Evolutionary conservation across 2,329 filamentous ascomycete genomes (phyloP), one percentile per base, ranked within the genome.

Genomic region (Neonectria coccinea): DNA sequence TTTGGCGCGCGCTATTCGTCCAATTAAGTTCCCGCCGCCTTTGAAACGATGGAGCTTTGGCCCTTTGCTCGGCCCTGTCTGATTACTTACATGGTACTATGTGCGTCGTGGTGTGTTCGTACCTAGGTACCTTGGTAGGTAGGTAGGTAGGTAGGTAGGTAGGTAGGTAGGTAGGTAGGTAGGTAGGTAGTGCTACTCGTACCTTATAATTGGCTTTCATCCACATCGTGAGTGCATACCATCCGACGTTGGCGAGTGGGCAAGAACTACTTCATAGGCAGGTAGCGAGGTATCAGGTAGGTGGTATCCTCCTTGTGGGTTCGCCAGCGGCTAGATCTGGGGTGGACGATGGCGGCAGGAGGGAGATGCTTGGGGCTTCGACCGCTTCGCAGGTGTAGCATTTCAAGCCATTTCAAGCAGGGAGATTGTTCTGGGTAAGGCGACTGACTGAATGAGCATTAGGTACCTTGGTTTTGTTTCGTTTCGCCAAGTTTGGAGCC

Each of bases 1-100:
- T 42, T 64, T 59, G 48, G 41, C 66, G 48, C 45, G 61, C 41
- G 54, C 59, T 41, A 62, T 51, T 10, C 22, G 16, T 47, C 27
- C 53, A 53, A 39, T 53, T 54, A 45, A 20, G 44, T 41, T 53
- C 48, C 48, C 59, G 54, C 48, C 39, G 41, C 54, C 36, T 47
- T 47, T 29, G 44, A 14, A 8, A 27, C 20, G 20, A 53, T 53
- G 54, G 54, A 53, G 59, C 41, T 62, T 62, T 45, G 39, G 53
- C 45, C 51, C 47, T 56, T 16, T 25, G 22, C 41, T 22, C 25
- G 33, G 31, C 41, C 27, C 25, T 25, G 25, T 25, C 25, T 25
- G 5, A 5, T 6, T 25, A 25, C 25, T 5, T 25, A 25, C 5
- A 25, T 25, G 25, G 25, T 25, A 25, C 25, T 25, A 25, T 25